Conservation (phyloP, 1,139 yeast species). For the Pichia norvegensis region DNA sequence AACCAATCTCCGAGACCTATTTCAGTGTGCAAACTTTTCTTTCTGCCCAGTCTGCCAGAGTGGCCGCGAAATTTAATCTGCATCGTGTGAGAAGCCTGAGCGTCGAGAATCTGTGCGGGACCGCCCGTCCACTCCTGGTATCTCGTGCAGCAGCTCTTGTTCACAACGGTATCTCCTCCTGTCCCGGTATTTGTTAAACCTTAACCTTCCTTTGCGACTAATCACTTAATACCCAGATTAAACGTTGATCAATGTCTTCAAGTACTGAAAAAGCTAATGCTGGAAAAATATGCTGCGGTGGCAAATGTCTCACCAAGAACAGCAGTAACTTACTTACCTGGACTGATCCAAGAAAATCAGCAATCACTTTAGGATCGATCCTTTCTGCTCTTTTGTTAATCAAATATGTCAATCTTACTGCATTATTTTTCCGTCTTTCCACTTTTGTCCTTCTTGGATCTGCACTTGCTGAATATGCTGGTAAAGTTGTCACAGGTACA, state of each 20-base stretch:
- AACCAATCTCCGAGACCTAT: too few relatives aligned
- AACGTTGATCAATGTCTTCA: background rate
- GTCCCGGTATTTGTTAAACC: background rate
- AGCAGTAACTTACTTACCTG: conserved; percentile 52
- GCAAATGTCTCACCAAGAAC: conserved; percentile 22
- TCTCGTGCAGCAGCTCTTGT: too few relatives aligned
- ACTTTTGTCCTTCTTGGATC: conserved; percentile 40
- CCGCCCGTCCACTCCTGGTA: background rate
- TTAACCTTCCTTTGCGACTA: too few relatives aligned
- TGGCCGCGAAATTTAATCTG: too few relatives aligned
- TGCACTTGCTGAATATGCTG: conserved; percentile 63
- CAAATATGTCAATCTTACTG: conserved; percentile 63
- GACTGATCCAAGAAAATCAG: conserved; percentile 76
- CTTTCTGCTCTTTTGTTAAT: conserved; percentile 52
- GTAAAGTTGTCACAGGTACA: conserved; percentile 59
- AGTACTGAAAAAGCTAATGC: background rate
- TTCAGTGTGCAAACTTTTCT: too few relatives aligned
- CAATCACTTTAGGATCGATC: conserved; percentile 63
- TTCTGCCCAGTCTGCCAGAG: too few relatives aligned
- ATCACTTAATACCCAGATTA: background rate
- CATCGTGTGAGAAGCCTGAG: too few relatives aligned
- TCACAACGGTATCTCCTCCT: background rate
- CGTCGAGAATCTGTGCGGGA: too few relatives aligned
- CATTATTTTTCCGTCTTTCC: conserved; percentile 54
- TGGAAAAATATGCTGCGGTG: conserved; percentile 22